Evolutionary conservation across 129 eudicot species (phyloP).

Genomic region (Pulicaria dysenterica): DNA sequence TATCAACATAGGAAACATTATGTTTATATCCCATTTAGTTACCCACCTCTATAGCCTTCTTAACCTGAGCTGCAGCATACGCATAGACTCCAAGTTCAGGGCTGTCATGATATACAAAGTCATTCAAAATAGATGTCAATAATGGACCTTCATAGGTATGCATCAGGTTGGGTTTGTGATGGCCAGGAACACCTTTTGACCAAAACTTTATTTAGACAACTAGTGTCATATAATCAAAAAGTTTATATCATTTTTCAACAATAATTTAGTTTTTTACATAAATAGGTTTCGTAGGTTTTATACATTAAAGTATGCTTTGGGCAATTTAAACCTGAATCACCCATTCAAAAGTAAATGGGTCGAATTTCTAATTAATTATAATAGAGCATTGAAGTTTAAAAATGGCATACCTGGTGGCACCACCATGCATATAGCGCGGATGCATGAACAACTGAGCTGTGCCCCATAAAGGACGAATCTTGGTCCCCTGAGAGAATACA

Average conservation of each 20-base stretch:
- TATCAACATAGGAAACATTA: background rate
- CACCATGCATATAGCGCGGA: slow-evolving; percentile 99
- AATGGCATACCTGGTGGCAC: slow-evolving; percentile 73
- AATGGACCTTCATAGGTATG: too few species aligned
- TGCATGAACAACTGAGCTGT: slow-evolving; percentile 93
- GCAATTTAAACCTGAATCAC: too few species aligned
- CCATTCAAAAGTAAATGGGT: too few species aligned
- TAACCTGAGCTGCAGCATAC: slow-evolving; percentile 94
- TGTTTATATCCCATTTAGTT: background rate
- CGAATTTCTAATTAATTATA: background rate
- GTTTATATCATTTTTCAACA: too few species aligned
- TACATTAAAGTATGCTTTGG: too few species aligned
- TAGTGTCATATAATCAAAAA: too few species aligned
- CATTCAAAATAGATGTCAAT: background rate
- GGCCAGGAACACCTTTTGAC: too few species aligned
- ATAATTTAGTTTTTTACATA: too few species aligned
- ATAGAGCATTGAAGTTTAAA: background rate
- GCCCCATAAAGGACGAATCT: slow-evolving; percentile 96
- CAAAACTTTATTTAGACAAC: too few species aligned
- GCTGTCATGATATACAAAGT: slow-evolving; percentile 47
- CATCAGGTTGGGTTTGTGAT: too few species aligned
- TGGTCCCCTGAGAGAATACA: slow-evolving; percentile 52
- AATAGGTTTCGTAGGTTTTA: too few species aligned
- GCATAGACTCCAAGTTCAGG: slow-evolving; percentile 91
- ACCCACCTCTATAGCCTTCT: slow-evolving; percentile 94